Conservation (phyloP, 345 rosid species). For the Raphanus raphanistrum region DNA sequence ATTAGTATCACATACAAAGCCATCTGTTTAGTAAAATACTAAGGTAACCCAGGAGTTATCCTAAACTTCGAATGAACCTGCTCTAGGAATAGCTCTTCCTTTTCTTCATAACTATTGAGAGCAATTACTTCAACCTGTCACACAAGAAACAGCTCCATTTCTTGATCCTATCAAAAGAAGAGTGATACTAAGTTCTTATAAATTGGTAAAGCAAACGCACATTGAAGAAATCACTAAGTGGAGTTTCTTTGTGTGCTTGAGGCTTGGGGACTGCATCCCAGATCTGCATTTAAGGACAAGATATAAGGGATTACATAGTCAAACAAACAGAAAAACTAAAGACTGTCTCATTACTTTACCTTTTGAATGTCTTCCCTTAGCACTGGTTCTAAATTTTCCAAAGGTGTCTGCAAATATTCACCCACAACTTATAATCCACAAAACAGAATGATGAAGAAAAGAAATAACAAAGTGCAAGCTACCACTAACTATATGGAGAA, state of each 20-base stretch:
- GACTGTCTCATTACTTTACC: conserved; percentile 42
- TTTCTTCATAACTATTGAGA: conserved; percentile 96
- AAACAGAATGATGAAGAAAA: background rate
- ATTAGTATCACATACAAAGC: background rate
- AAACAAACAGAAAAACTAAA: conserved; percentile 28
- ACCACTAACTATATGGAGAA: background rate
- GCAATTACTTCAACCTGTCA: conserved; percentile 95
- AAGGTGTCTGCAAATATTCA: conserved; percentile 71
- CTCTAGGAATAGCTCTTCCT: conserved; percentile 93
- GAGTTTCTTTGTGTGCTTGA: conserved; percentile 87
- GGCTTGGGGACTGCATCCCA: conserved; percentile 99
- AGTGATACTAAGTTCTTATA: conserved; percentile 20
- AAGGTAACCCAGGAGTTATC: conserved; percentile 20
- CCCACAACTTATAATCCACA: conserved; percentile 18
- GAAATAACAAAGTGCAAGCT: conserved; percentile 7
- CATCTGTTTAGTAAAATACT: conserved; percentile 16
- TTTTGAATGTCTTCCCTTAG: conserved; percentile 97
- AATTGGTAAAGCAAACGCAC: conserved; percentile 44
- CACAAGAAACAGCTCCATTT: conserved; percentile 21
- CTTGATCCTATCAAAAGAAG: conserved; percentile 14
- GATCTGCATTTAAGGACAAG: conserved; percentile 57
- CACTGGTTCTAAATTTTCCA: conserved; percentile 92
- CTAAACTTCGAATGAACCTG: conserved; percentile 56
- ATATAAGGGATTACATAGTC: conserved; percentile 18
- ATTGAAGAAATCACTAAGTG: conserved; percentile 93